These are phyloP conservation scores for Argentina anserina DNA, from an alignment of 306 rosid species.

Conservation along the genomic window DNA sequence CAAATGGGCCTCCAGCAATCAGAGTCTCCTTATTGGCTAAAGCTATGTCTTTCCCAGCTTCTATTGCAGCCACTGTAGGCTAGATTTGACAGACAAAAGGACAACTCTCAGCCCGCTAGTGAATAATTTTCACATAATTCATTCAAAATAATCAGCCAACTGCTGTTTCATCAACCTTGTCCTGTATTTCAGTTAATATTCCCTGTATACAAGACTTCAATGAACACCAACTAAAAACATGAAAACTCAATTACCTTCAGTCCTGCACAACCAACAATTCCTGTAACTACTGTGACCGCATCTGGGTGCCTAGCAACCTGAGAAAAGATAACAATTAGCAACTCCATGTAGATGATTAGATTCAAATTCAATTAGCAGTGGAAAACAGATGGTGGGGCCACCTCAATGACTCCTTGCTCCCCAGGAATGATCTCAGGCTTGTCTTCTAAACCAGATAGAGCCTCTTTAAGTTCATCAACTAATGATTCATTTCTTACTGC, in stretches of 20 bases:
- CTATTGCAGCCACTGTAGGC: slow-evolving; percentile 99
- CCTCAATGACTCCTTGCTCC: slow-evolving; percentile 96
- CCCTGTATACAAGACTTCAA: no score
- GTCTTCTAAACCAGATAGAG: slow-evolving; percentile 66
- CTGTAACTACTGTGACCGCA: slow-evolving; percentile 86
- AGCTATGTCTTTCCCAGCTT: slow-evolving; percentile 99
- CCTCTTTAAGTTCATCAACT: slow-evolving; percentile 80
- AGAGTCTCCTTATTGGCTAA: slow-evolving; percentile 97
- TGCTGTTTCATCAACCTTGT: neutral
- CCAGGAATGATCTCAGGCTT: slow-evolving; percentile 98
- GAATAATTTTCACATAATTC: neutral
- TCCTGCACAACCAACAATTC: slow-evolving; percentile 99
- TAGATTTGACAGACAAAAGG: slow-evolving; percentile 36
- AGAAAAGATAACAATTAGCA: slow-evolving; percentile 24
- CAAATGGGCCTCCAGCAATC: slow-evolving; percentile 99
- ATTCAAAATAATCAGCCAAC: neutral
- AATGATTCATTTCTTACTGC: slow-evolving; percentile 85
- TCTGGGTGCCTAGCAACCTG: slow-evolving; percentile 99
- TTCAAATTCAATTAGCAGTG: slow-evolving; percentile 17
- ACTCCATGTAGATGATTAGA: slow-evolving; percentile 16
- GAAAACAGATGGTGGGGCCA: slow-evolving; percentile 27
- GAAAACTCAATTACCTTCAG: slow-evolving; percentile 54
- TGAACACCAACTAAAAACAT: neutral
- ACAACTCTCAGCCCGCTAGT: slow-evolving; percentile 31
- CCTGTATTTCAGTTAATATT: slow-evolving; percentile 12